Base-by-base conservation (phyloP, 2,329 filamentous ascomycete species). In the Aspergillus arachidicola region DNA sequence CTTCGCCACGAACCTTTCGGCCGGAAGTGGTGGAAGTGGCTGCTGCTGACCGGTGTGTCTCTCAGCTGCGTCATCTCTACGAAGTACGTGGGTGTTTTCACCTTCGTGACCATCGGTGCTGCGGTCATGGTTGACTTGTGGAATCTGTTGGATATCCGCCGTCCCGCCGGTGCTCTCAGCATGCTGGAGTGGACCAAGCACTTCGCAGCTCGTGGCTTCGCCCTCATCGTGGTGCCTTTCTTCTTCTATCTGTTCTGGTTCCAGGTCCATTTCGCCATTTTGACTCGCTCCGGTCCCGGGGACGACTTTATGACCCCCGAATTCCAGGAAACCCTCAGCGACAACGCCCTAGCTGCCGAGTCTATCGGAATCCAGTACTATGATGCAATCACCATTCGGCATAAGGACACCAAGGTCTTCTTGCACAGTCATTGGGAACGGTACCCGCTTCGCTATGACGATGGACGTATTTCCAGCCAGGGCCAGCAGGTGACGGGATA, bases 171-270 rank as follows among this genome's bases (percentile, higher is more conserved):
- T 56, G 86, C 92, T n/a, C 84, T 99, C 72, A 89, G 83, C 71
- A 84, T 99, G 70, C 83, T 87, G 56, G 85, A 91, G 48, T 98
- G 97, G 76, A 87, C 85, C 68, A 94, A 96, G 82, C 95, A 99
- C 80, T 96, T 99, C 76, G 86, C 83, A 45, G 95, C 95, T 66
- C 91, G 95, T 58, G 87, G 89, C n/a, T 83, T 96, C 67, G 94
- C 91, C 16, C 84, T 99, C 61, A 92, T 98, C 71, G 77, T 97
- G 69, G 87, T 98, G 69, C 95, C 95, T 16, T 97, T 99, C 84
- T 84, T 98, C 74, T 96, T 99, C 81, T 99, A 99, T 80, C 87
- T 99, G 54, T 98, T 99, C 85, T 99, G 95, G 95, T 99, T 99
- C 89, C 95, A 99, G 85, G 94, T 99, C 34, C 95, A 99, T 82